Percentiles rank a stretch among this genome's conserved stretches.
Evolutionary conservation across 2,329 filamentous ascomycete species (phyloP).

Genomic region (Fusarium sp.): DNA sequence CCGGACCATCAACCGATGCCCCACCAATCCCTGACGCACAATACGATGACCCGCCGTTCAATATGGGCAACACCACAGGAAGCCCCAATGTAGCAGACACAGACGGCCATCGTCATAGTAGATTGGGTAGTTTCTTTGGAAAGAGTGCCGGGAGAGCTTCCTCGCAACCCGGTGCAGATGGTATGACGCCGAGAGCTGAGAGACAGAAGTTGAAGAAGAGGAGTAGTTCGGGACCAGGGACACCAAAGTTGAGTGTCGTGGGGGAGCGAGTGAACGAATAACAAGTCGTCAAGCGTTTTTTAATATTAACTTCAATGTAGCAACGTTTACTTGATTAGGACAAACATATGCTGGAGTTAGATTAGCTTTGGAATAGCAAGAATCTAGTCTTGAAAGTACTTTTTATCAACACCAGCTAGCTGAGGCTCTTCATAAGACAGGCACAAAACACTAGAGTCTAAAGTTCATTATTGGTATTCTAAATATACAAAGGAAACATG

Average conservation of each 20-base stretch:
- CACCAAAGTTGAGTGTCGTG: conserved; percentile 29
- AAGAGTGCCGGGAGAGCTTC: conserved; percentile 22
- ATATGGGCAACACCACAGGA: conserved; percentile 9
- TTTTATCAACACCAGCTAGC: background rate
- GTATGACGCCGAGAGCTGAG: conserved; percentile 17
- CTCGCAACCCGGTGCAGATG: background rate
- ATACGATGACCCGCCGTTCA: conserved; percentile 2
- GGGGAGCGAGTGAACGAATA: conserved; percentile 27
- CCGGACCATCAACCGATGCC: background rate
- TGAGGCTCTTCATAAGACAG: background rate
- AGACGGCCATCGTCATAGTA: conserved; percentile 27
- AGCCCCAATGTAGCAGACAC: conserved; percentile 19
- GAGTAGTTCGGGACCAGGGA: conserved; percentile 34
- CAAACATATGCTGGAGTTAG: background rate
- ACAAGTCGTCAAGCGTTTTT: background rate
- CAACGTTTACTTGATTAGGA: background rate
- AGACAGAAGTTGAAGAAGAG: conserved; percentile 41
- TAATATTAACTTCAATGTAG: background rate
- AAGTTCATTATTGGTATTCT: conserved; percentile 10
- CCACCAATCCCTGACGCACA: conserved; percentile 8
- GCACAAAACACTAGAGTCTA: background rate
- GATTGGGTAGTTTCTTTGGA: conserved; percentile 24
- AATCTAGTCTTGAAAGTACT: background rate
- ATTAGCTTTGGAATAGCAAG: background rate
- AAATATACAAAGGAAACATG: background rate